Conservation (phyloP, 129 eudicot species). For the Flaveria ramosissima region DNA sequence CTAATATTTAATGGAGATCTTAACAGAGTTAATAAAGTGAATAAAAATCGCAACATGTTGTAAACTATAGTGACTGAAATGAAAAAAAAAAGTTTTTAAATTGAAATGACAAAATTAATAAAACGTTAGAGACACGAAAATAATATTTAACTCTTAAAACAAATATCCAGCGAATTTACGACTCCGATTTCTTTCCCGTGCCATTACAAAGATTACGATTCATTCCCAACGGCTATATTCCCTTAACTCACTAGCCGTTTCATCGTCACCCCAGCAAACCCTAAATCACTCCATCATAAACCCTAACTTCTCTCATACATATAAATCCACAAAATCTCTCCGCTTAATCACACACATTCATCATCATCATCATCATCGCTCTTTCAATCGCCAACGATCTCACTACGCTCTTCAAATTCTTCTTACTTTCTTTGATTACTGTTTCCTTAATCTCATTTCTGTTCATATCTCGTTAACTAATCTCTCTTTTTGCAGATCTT, state of each 20-base stretch:
- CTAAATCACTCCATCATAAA: background rate
- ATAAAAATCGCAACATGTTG: too few species aligned
- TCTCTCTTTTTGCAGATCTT: background rate
- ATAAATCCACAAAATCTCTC: background rate
- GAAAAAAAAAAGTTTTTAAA: too few species aligned
- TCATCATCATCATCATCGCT: background rate
- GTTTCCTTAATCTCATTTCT: background rate
- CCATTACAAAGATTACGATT: background rate
- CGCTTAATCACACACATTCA: background rate
- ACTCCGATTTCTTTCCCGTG: background rate
- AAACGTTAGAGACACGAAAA: too few species aligned
- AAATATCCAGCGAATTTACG: background rate
- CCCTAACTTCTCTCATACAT: background rate
- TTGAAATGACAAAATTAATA: too few species aligned
- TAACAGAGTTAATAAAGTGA: too few species aligned
- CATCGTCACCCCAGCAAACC: background rate
- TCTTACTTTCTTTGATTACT: background rate
- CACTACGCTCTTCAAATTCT: background rate
- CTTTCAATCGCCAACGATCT: slow-evolving; percentile 9
- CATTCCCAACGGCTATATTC: background rate
- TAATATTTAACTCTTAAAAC: too few species aligned
- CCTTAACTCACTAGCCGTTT: background rate
- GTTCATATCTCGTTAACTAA: background rate
- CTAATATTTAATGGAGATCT: too few species aligned
- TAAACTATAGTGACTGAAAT: too few species aligned